phyloP scores from a whole-genome alignment of 2,329 filamentous ascomycete species.

The Xylariaceae sp. region DNA sequence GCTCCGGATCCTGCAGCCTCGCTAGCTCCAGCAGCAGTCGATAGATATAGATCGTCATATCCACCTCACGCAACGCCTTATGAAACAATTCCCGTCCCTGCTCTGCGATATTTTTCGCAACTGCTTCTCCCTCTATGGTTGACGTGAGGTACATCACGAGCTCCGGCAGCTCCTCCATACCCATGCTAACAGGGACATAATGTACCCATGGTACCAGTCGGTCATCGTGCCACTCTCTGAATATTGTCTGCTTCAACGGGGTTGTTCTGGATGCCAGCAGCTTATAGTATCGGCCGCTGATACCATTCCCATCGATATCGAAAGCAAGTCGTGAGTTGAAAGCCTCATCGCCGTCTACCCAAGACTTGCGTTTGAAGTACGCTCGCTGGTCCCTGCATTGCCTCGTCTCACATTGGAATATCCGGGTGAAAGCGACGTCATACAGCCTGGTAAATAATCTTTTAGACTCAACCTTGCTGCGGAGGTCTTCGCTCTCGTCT shows the following conservation, averaged over 20 bases:
- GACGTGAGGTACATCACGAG: slow-evolving; percentile 42
- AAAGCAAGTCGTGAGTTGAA: slow-evolving; percentile 39
- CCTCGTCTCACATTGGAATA: slow-evolving; percentile 39
- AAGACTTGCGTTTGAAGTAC: slow-evolving; percentile 27
- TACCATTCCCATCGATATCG: slow-evolving; percentile 53
- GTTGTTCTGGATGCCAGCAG: slow-evolving; percentile 42
- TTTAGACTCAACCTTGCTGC: slow-evolving; percentile 7
- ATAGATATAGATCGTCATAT: slow-evolving; percentile 58
- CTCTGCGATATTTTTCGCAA: slow-evolving; percentile 48
- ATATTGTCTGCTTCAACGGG: slow-evolving; percentile 48
- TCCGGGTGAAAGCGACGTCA: slow-evolving; percentile 40
- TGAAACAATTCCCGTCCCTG: slow-evolving; percentile 51
- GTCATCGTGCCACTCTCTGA: slow-evolving; percentile 57
- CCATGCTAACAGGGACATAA: slow-evolving; percentile 48
- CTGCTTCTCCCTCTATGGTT: slow-evolving; percentile 39
- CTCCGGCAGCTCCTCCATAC: slow-evolving; percentile 48
- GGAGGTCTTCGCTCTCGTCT: slow-evolving; percentile 9
- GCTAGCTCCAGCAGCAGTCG: slow-evolving; percentile 55
- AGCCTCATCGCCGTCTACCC: slow-evolving; percentile 31
- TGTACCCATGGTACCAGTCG: slow-evolving; percentile 52
- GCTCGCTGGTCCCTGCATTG: slow-evolving; percentile 32
- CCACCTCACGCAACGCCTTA: slow-evolving; percentile 50
- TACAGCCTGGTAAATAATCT: slow-evolving; percentile 34
- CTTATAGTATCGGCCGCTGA: slow-evolving; percentile 49
- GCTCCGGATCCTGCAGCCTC: slow-evolving; percentile 33